Evolutionary conservation across 805 yeast genomes (phyloP), one percentile per base, ranked within the genome.

Genomic region (Nakazawaea pomicola): DNA sequence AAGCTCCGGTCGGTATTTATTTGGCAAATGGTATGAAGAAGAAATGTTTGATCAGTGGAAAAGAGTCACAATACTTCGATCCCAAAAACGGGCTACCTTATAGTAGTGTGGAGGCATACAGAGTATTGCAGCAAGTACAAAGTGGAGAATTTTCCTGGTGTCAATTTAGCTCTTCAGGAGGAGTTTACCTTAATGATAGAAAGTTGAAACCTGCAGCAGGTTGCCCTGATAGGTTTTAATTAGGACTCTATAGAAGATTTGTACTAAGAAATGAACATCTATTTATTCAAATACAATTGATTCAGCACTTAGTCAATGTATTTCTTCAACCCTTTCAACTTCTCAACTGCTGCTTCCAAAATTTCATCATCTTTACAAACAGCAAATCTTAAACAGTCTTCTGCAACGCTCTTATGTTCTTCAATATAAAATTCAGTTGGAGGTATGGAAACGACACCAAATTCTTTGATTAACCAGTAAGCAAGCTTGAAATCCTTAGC

Each of bases 371-470:
- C 96, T 65, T 93, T 93, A 71, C 99, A 93, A 15, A 93, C 95
- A 12, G 99, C 98, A 60, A 93, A 90, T 56, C 99, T 79, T 46
- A 93, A 67, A 57, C 88, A 76, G 52, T 86, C 81, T 57, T 90
- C 95, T 42, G 91, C 89, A 14, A 81, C 78, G 42, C 75, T 68
- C 24, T 84, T 89, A 49, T 83, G 79, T 45, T 76, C 79, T 8
- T 78, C 74, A 33, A 80, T 73, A 54, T 86, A 78, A 56, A 93
- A 93, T 62, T 91, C 98, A n/a, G 96, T 83, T 21, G 98, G 98
- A 9, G 99, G 99, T 49, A 93, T 93, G 4, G 95, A 83, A 16
- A 93, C 98, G 30, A 93, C 95, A 9, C 99, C 99, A 44, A 91
- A 60, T 57, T 89, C 95, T 57, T 78, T 81, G 54, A 89, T 88